Conservation (phyloP, 1,284 basidiomycete species). For the Sanghuangporus sanghuang region DNA sequence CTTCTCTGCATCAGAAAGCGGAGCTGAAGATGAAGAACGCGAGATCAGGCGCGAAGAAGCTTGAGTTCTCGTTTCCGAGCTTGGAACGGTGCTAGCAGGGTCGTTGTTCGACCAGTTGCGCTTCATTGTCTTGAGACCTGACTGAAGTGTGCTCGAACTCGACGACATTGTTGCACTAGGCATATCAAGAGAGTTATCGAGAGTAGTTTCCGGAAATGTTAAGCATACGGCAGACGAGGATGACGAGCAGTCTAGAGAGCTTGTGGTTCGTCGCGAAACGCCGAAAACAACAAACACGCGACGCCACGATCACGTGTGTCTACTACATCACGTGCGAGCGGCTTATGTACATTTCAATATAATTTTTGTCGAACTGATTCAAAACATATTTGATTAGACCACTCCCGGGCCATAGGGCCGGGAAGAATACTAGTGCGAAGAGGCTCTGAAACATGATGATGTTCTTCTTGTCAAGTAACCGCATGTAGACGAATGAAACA, state of each 20-base stretch:
- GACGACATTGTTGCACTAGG: background rate
- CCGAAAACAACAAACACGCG: background rate
- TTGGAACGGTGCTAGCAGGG: conserved; percentile 15
- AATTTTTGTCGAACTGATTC: background rate
- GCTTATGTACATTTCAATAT: no score
- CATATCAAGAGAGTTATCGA: background rate
- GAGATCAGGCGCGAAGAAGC: background rate
- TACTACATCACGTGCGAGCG: background rate
- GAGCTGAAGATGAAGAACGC: background rate
- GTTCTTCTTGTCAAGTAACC: no score
- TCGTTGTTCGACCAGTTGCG: conserved; percentile 38
- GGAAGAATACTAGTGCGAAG: no score
- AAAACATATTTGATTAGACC: background rate
- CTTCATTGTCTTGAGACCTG: conserved; percentile 40
- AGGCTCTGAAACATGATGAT: no score
- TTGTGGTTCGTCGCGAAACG: background rate
- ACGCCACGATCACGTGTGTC: background rate
- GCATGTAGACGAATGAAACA: no score
- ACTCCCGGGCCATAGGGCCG: no score
- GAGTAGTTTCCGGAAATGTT: background rate
- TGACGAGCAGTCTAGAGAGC: background rate
- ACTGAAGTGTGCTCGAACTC: conserved; percentile 25
- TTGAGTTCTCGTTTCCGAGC: conserved; percentile 28
- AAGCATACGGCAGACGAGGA: background rate
- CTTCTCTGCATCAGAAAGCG: background rate